Percentiles rank a stretch among this genome's conserved stretches.
phyloP scores from a whole-genome alignment of 768 basidiomycete genomes.

The Terana coerulea region DNA sequence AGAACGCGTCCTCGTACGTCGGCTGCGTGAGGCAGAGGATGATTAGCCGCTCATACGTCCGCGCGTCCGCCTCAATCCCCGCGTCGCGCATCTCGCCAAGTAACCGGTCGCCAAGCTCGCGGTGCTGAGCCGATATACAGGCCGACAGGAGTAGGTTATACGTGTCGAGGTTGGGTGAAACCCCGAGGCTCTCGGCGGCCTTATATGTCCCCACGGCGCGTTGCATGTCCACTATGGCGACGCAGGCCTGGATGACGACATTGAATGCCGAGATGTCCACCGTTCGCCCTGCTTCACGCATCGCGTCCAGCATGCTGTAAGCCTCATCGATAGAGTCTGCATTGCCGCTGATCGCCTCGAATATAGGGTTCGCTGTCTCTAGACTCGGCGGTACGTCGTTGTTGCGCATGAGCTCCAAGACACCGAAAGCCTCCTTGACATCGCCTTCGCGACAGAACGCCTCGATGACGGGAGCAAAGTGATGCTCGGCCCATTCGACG shows the following conservation, averaged over 20 bases:
- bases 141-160: conserved; percentile 69
- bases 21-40: conserved; percentile 65
- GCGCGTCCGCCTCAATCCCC: conserved; percentile 49
- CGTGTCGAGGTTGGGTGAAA: conserved; percentile 57
- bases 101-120: conserved; percentile 64
- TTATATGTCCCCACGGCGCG: conserved; percentile 79
- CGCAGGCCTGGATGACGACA: conserved; percentile 60
- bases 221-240: conserved; percentile 60
- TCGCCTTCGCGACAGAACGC: conserved; percentile 57
- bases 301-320: conserved; percentile 60
- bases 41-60: conserved; percentile 68
- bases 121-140: conserved; percentile 55
- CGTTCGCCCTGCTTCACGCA: conserved; percentile 46
- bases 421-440: conserved; percentile 59
- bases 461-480: conserved; percentile 75
- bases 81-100: conserved; percentile 62
- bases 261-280: conserved; percentile 64
- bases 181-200: conserved; percentile 48
- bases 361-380: conserved; percentile 53
- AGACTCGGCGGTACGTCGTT: conserved; percentile 44
- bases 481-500: conserved; percentile 58
- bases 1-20: conserved; percentile 83
- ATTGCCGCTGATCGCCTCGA: conserved; percentile 41
- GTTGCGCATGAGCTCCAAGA: conserved; percentile 57
- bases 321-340: conserved; percentile 57